A percentile compares a stretch with the other conserved stretches of the same genome.
These are phyloP conservation scores for Hypoxylon sp. DNA, from an alignment of 2,329 filamentous ascomycete species.

Conservation along the genomic window DNA sequence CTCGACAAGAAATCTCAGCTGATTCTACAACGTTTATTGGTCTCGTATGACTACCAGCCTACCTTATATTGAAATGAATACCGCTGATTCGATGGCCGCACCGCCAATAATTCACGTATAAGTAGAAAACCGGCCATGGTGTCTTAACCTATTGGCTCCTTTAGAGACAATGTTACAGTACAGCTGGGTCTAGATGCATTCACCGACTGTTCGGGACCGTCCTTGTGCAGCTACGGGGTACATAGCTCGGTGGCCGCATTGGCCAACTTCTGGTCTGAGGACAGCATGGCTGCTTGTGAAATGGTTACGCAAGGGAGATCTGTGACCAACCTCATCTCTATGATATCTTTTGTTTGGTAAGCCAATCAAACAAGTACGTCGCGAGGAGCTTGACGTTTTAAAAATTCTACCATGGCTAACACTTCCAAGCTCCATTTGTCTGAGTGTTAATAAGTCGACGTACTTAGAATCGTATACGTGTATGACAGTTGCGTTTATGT, in stretches of 20 bases:
- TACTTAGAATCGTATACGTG: neutral
- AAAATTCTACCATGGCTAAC: neutral
- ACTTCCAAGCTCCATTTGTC: neutral
- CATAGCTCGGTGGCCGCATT: slow-evolving; percentile 26
- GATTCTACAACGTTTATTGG: slow-evolving; percentile 1
- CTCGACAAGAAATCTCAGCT: slow-evolving; percentile 9
- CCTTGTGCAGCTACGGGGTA: slow-evolving; percentile 36
- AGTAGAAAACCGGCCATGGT: slow-evolving; percentile 9
- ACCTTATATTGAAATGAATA: slow-evolving; percentile 3
- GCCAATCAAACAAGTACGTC: neutral
- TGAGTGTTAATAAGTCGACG: neutral
- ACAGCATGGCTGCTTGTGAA: neutral
- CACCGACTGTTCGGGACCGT: slow-evolving; percentile 42
- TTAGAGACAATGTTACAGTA: slow-evolving; percentile 10
- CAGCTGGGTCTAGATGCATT: slow-evolving; percentile 24
- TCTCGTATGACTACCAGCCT: slow-evolving; percentile 24
- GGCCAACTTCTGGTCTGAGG: slow-evolving; percentile 1
- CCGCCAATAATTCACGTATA: slow-evolving; percentile 2
- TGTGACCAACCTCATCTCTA: slow-evolving; percentile 14
- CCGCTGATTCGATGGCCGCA: neutral
- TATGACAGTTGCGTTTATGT: neutral
- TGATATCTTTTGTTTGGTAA: slow-evolving; percentile 2
- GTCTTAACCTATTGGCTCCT: slow-evolving; percentile 10
- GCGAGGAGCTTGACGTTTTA: neutral
- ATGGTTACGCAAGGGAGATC: slow-evolving; percentile 31